Percentiles rank a stretch among this genome's conserved stretches.
phyloP scores from a whole-genome alignment of 306 rosid genomes.

The Casuarina cunninghamiana region DNA sequence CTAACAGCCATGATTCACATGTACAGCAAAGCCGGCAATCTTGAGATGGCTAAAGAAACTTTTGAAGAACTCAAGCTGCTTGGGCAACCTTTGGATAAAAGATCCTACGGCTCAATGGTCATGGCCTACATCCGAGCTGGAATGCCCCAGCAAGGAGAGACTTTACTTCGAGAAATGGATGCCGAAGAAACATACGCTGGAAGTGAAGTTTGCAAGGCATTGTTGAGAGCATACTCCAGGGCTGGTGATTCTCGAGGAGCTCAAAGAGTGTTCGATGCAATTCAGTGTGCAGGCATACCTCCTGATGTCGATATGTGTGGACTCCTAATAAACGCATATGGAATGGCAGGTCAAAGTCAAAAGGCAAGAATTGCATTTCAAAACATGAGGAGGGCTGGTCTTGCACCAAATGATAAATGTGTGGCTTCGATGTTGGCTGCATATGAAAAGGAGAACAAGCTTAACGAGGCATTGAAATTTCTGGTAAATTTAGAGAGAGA shows the following conservation, averaged over 20 bases:
- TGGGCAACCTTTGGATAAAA: slow-evolving; percentile 64
- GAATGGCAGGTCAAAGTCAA: slow-evolving; percentile 55
- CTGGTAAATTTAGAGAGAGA: slow-evolving; percentile 69
- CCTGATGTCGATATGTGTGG: slow-evolving; percentile 79
- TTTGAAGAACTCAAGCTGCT: slow-evolving; percentile 81
- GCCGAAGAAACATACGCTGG: slow-evolving; percentile 67
- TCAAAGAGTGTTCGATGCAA: slow-evolving; percentile 77
- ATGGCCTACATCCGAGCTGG: slow-evolving; percentile 88
- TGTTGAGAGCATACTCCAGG: slow-evolving; percentile 74
- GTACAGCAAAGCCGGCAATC: slow-evolving; percentile 77
- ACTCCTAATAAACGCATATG: slow-evolving; percentile 68
- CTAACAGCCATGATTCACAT: slow-evolving; percentile 79
- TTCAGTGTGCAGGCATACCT: slow-evolving; percentile 71
- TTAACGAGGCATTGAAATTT: slow-evolving; percentile 61
- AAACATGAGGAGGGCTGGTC: slow-evolving; percentile 75
- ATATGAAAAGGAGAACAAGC: slow-evolving; percentile 65
- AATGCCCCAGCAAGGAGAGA: slow-evolving; percentile 66
- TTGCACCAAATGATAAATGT: slow-evolving; percentile 73
- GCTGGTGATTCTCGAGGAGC: slow-evolving; percentile 70
- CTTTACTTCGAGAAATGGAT: slow-evolving; percentile 72
- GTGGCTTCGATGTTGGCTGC: slow-evolving; percentile 63
- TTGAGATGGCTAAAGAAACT: slow-evolving; percentile 60
- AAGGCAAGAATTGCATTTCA: slow-evolving; percentile 65
- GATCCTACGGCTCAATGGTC: slow-evolving; percentile 85
- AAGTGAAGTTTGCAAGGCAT: slow-evolving; percentile 86